Conservation (phyloP, 1,284 basidiomycete genomes). For the Ceratobasidium theobromae region DNA sequence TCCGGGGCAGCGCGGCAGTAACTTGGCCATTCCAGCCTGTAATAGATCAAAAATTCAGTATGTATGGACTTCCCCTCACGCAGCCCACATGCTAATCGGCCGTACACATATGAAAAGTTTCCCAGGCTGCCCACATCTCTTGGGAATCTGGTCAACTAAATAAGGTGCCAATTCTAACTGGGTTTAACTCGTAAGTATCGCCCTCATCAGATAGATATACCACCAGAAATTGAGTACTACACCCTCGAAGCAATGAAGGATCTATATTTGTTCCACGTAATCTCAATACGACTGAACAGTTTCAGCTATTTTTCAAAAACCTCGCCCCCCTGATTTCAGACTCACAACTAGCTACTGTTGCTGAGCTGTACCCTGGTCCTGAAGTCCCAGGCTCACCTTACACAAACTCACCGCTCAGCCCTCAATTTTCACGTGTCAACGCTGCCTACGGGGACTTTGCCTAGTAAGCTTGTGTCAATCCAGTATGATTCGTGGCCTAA, state of each 20-base stretch:
- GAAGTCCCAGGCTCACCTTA: constrained; percentile 18
- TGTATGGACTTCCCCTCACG: background rate
- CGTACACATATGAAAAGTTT: background rate
- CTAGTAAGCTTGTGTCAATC: constrained; percentile 6
- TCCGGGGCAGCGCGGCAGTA: background rate
- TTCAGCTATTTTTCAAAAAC: constrained; percentile 21
- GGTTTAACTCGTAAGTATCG: constrained; percentile 15
- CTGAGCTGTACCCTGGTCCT: constrained; percentile 13
- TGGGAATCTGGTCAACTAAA: constrained; percentile 27
- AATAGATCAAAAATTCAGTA: constrained; percentile 24
- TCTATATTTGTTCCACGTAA: constrained; percentile 12
- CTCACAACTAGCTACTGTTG: constrained; percentile 11
- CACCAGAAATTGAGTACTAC: background rate
- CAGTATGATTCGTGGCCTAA: background rate
- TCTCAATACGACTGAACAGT: constrained; percentile 17
- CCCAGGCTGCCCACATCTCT: background rate
- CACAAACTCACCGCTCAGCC: constrained; percentile 16
- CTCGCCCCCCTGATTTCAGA: constrained; percentile 18
- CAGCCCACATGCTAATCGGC: background rate
- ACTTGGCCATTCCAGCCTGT: constrained; percentile 31
- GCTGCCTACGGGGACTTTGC: constrained; percentile 29
- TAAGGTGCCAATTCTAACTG: constrained; percentile 24
- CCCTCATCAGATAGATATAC: background rate
- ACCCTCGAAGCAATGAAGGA: constrained; percentile 23
- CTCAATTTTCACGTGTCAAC: constrained; percentile 10